A percentile compares a stretch with the other conserved stretches of the same genome.
Evolutionary conservation across 495 filamentous ascomycete species (phyloP).

Genomic region (Xylaria acuta): DNA sequence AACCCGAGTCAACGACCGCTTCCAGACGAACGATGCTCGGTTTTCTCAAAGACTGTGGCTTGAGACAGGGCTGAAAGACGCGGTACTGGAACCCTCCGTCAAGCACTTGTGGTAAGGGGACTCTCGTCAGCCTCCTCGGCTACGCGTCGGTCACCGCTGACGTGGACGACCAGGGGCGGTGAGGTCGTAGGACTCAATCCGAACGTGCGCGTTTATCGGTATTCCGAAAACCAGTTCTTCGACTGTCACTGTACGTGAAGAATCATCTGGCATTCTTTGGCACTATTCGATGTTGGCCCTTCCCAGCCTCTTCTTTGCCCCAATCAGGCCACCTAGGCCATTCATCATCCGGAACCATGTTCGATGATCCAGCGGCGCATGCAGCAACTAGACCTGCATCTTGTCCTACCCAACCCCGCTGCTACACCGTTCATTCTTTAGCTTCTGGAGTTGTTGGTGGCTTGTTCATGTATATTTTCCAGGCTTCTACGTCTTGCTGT

Average conservation of each 20-base stretch:
- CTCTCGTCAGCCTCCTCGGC: slow-evolving; percentile 20
- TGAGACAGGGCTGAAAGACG: slow-evolving; percentile 63
- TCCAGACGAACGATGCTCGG: slow-evolving; percentile 75
- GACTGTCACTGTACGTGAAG: slow-evolving; percentile 77
- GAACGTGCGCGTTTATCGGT: slow-evolving; percentile 93
- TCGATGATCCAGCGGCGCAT: background rate
- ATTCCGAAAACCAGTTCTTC: slow-evolving; percentile 85
- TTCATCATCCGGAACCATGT: background rate
- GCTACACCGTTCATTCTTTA: background rate
- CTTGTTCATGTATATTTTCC: background rate
- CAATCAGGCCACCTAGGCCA: background rate
- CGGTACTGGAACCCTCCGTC: slow-evolving; percentile 44
- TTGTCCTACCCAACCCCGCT: slow-evolving; percentile 12
- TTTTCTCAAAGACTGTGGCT: slow-evolving; percentile 81
- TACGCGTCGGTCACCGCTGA: slow-evolving; percentile 21
- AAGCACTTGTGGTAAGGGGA: slow-evolving; percentile 38
- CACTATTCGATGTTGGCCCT: background rate
- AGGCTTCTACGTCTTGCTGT: background rate
- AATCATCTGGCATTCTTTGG: slow-evolving; percentile 7
- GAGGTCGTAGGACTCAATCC: slow-evolving; percentile 84
- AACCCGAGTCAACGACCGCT: slow-evolving; percentile 87
- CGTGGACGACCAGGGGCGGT: slow-evolving; percentile 70
- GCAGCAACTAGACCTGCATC: background rate
- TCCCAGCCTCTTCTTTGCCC: background rate
- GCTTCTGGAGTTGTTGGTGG: background rate